Base-by-base conservation (phyloP, 2,329 filamentous ascomycete species). In the Talaromyces marneffei region DNA sequence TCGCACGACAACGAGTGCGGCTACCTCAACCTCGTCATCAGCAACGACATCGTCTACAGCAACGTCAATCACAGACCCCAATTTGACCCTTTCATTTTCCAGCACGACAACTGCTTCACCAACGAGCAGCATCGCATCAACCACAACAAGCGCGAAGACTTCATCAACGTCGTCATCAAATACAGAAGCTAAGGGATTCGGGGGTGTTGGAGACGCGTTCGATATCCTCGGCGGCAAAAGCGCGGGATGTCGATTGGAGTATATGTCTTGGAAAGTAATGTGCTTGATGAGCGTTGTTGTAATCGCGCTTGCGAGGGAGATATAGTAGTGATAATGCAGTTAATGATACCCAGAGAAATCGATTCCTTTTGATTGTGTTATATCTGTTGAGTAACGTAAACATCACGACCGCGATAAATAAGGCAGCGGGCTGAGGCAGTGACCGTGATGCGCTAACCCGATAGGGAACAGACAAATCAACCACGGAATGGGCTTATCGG, bases 221-320 rank as follows among this genome's bases (percentile, higher is more conserved):
- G 57, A 64, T 57, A 64, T 64, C 10, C 62, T 64, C 52, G 62
- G 60, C 4, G 62, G 57, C 20, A 53, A 62, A 14, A 54, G 37
- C 20, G 31, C 35, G 18, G 60, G 55, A 16, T 25, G 8, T 54
- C 59, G 42, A 20, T 39, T 53, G 42, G 54, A 31, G n/a, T 44
- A 29, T 27, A 10, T 33, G 27, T 58, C 52, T 23, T 33, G 54
- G 12, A 20, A 16, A 42, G 59, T 61, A 3, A 33, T 58, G 18
- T 46, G 35, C 31, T 18, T 44, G 8, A 46, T 54, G n/a, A 35
- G 14, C 18, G 33, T 31, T 16, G 18, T 53, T 10, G 18, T 31
- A 29, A 10, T 40, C 3, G 29, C 14, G 23, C 20, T 53, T 53
- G 33, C 27, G 16, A 18, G 27, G 2, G 10, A 3, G 1, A 27